Conservation (phyloP, 2,329 filamentous ascomycete species). For the Penicillium sp. region DNA sequence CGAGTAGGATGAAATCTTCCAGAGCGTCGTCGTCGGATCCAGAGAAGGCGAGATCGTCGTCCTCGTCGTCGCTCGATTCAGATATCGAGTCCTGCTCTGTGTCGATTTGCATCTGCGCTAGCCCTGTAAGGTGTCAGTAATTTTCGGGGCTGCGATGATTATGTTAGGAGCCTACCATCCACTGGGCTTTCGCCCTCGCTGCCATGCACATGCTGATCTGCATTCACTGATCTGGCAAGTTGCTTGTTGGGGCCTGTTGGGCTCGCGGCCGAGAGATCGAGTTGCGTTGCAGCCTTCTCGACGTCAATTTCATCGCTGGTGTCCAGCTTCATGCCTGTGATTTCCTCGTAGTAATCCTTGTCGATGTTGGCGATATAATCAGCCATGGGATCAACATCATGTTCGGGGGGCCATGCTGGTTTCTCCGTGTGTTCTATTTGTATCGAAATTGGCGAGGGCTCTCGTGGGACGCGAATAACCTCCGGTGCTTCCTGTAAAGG, state of each 20-base stretch:
- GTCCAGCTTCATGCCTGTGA: neutral
- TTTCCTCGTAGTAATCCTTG: constrained; percentile 27
- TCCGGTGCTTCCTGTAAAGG: neutral
- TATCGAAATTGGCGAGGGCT: neutral
- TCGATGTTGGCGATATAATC: constrained; percentile 47
- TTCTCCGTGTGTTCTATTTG: constrained; percentile 8
- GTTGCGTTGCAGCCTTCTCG: constrained; percentile 1
- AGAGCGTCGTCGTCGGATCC: constrained; percentile 12
- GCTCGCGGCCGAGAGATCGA: neutral
- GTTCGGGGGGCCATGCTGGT: constrained; percentile 36
- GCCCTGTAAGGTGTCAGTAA: constrained; percentile 15
- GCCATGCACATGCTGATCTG: neutral
- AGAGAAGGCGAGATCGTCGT: constrained; percentile 9
- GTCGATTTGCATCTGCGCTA: constrained; percentile 21
- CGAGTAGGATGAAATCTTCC: constrained; percentile 50
- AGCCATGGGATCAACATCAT: constrained; percentile 49
- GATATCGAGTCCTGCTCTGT: constrained; percentile 5
- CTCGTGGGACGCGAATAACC: neutral
- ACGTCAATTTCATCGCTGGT: constrained; percentile 10
- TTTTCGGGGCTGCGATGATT: neutral
- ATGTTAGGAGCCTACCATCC: constrained; percentile 11
- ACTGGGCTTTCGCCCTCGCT: constrained; percentile 14
- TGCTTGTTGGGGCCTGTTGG: neutral
- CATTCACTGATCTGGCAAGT: neutral
- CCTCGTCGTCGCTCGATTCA: constrained; percentile 17